Evolutionary conservation across 495 filamentous ascomycete genomes (phyloP).

Genomic region (Monascus purpureus): DNA sequence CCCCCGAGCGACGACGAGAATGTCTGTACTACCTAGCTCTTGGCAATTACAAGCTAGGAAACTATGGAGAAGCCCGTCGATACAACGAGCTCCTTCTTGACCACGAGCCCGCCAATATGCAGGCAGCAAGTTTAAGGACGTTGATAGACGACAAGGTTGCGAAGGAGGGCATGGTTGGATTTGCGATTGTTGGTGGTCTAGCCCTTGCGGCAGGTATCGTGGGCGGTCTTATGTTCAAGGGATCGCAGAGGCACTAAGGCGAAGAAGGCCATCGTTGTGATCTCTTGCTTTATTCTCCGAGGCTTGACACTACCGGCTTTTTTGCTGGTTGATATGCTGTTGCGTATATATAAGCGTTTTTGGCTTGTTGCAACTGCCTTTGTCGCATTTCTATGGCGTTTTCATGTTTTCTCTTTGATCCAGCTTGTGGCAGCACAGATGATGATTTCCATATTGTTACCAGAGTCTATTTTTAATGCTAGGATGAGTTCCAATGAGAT

Average conservation of each 20-base stretch:
- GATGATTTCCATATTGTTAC: not conserved
- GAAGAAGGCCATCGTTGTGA: too few relatives aligned
- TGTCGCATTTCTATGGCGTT: slow-evolving; percentile 2
- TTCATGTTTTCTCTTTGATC: not conserved
- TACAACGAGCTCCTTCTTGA: slow-evolving; percentile 90
- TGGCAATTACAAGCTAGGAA: slow-evolving; percentile 95
- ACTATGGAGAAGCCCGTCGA: slow-evolving; percentile 82
- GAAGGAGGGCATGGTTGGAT: slow-evolving; percentile 83
- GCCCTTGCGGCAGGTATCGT: slow-evolving; percentile 89
- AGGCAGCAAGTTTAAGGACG: slow-evolving; percentile 67
- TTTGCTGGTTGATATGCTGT: slow-evolving; percentile 8
- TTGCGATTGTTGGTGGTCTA: slow-evolving; percentile 91
- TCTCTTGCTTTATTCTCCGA: not conserved
- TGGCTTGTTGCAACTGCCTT: not conserved
- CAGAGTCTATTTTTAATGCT: not conserved
- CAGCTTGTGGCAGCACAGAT: slow-evolving; percentile 1
- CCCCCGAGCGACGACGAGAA: slow-evolving; percentile 83
- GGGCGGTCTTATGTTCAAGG: slow-evolving; percentile 69
- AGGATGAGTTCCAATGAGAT: not conserved
- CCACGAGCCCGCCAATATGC: slow-evolving; percentile 77
- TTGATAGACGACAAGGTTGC: slow-evolving; percentile 94
- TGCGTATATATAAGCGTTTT: slow-evolving; percentile 11
- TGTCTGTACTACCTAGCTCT: slow-evolving; percentile 96
- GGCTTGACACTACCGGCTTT: not conserved
- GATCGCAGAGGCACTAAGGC: slow-evolving; percentile 44